Percentiles rank a stretch among this genome's conserved stretches.
These are phyloP conservation scores for Allomyces arbusculus DNA, from an alignment of 192 early-diverging fungal genomes.

Conservation along the genomic window DNA sequence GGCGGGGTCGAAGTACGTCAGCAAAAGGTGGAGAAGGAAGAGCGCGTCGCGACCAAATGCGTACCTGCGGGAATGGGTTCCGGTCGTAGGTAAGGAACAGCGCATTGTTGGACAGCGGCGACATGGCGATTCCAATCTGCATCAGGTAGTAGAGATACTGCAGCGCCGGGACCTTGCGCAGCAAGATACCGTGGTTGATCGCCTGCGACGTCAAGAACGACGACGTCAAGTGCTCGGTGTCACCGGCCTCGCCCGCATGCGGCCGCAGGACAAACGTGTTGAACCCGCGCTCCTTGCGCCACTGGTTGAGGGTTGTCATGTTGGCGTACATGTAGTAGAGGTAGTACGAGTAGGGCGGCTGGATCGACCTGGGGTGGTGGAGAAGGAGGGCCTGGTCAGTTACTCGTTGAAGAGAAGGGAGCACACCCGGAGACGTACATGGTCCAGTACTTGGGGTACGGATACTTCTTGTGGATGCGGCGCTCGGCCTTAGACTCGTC, in stretches of 20 bases:
- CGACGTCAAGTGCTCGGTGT: constrained; percentile 77
- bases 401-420: too few species aligned
- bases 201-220: constrained; percentile 70
- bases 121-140: constrained; percentile 93
- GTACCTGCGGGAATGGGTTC: constrained; percentile 51
- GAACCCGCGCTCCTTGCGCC: constrained; percentile 50
- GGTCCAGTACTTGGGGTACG: constrained; percentile 37
- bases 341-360: constrained; percentile 90
- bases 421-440: background rate
- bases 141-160: constrained; percentile 90
- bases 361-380: constrained; percentile 9
- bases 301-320: constrained; percentile 59
- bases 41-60: too few species aligned
- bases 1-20: too few species aligned
- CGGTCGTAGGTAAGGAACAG: constrained; percentile 86
- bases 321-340: constrained; percentile 84
- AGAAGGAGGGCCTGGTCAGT: too few species aligned
- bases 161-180: constrained; percentile 81
- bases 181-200: constrained; percentile 80
- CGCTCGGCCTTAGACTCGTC: constrained; percentile 81
- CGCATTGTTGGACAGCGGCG: constrained; percentile 88
- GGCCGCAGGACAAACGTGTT: constrained; percentile 88
- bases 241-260: constrained; percentile 87
- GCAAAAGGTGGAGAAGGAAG: too few species aligned
- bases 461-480: constrained; percentile 67